Evolutionary conservation across 106 monocot species (phyloP), one percentile per base, ranked within the genome.

Genomic region (Acanthochlamys bracteata): DNA sequence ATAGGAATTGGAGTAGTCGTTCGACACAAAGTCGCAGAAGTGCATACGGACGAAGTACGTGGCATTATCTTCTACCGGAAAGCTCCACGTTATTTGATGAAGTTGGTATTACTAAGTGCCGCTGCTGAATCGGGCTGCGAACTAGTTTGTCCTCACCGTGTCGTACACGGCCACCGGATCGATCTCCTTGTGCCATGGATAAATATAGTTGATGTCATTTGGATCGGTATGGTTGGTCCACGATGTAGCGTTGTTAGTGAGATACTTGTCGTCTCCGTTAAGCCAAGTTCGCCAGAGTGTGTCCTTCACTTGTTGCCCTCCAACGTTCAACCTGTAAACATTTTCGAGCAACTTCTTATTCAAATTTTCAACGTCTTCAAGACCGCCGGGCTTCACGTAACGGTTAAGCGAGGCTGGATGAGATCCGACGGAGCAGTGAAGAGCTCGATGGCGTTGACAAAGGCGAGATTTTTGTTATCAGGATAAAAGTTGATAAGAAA

Each of bases 201-300:
- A 0, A 8, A 25, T 20, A 60, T 60, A 68, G 17, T 10, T 53
- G 42, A 49, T 33, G 7, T 9, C 2, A 0, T 1, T 41, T 1
- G 17, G 26, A 40, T 20, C 1, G 16, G 69, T 73, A 45, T 0
- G 0, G 17, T 70, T 64, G 3, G 8, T 14, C 19, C 39, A 10
- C n/a, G 80, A 74, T 4, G 20, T 8, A 10, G 0, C 0, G 4
- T 10, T 2, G 0, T 27, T 16, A 46, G 27, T 71, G 46, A 83
- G 59, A 77, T 49, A 83, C 6, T 0, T 20, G 21, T 77, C 69
- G 57, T 88, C 84, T 16, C 69, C 20, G 12, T 53, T 11, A 22
- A 20, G 55, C 88, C 88, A 88, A 4, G 78, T 84, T 25, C 88
- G 55, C 88, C 88, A 88, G 1, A 88, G 57, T 11, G 72, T 78